A percentile compares a stretch with the other conserved stretches of the same genome.
Evolutionary conservation across 1,139 yeast genomes (phyloP).

Genomic region (Hansenula anomala): DNA sequence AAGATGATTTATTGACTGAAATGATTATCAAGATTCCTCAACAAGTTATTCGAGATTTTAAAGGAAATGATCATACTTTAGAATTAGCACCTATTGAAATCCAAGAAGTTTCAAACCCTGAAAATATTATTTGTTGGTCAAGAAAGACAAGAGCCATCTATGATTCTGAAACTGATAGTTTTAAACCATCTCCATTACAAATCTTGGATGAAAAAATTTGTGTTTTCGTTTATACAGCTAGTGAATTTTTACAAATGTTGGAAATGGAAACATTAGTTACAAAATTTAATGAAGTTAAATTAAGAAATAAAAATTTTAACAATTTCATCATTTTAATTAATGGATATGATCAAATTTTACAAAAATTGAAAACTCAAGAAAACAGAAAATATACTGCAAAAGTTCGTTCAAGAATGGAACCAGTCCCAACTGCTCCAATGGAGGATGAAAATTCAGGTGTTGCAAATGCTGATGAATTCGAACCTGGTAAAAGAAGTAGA

Average conservation of each 20-base stretch:
- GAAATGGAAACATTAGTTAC: constrained; percentile 24
- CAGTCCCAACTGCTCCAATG: no score
- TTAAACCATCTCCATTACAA: constrained; percentile 44
- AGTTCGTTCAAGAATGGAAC: constrained; percentile 26
- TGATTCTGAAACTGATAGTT: constrained; percentile 38
- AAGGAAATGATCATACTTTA: constrained; percentile 17
- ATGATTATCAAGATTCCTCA: constrained; percentile 39
- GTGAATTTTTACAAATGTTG: constrained; percentile 36
- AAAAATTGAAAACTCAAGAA: constrained; percentile 38
- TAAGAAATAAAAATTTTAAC: constrained; percentile 18
- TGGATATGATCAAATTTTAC: constrained; percentile 41
- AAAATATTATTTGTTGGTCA: constrained; percentile 29
- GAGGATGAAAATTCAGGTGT: background rate
- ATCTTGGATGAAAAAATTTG: constrained; percentile 37
- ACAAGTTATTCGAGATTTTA: constrained; percentile 15
- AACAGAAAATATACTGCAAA: constrained; percentile 41
- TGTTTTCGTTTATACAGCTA: constrained; percentile 43
- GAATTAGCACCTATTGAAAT: constrained; percentile 25
- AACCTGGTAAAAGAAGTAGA: constrained; percentile 4
- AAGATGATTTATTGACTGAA: constrained; percentile 45
- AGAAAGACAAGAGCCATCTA: constrained; percentile 30
- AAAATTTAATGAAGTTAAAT: constrained; percentile 19
- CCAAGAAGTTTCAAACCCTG: constrained; percentile 19
- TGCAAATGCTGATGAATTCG: background rate
- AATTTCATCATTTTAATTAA: constrained; percentile 38